phyloP scores from a whole-genome alignment of 176 grass and related monocot species.

The Leersia perrieri region DNA sequence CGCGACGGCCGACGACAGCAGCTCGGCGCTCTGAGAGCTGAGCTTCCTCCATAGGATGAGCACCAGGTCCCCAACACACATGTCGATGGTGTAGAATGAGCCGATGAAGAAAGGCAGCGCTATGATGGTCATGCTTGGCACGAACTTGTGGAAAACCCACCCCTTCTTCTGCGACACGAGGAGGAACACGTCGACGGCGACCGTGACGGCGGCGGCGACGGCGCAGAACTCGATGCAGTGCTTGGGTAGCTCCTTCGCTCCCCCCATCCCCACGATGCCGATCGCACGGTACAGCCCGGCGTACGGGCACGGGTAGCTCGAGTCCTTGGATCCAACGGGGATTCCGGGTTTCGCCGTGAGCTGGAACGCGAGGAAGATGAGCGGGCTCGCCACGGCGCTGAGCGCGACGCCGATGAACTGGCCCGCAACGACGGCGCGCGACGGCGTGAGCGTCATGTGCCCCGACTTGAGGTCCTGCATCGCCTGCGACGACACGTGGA shows the following conservation, averaged over 20 bases:
- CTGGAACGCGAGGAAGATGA: constrained; percentile 27
- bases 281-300: constrained; percentile 33
- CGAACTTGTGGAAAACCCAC: constrained; percentile 17
- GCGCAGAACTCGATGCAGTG: constrained; percentile 11
- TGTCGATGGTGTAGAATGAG: constrained; percentile 4
- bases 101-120: constrained; percentile 37
- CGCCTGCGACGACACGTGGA: constrained; percentile 42
- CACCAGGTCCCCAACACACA: constrained; percentile 17
- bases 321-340: constrained; percentile 3
- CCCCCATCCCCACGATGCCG: constrained; percentile 21
- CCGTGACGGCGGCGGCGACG: background rate
- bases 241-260: constrained; percentile 33
- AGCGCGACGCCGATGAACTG: constrained; percentile 31
- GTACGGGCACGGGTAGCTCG: constrained; percentile 9
- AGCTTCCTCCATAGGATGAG: constrained; percentile 26
- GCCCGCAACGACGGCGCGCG: constrained; percentile 31
- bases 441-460: constrained; percentile 50
- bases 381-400: constrained; percentile 20
- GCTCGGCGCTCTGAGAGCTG: background rate
- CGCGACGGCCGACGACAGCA: constrained; percentile 29
- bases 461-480: constrained; percentile 54
- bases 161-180: constrained; percentile 26
- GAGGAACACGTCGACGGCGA: background rate
- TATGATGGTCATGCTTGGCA: constrained; percentile 37
- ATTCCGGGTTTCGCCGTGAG: background rate